A percentile compares a stretch with the other conserved stretches of the same genome.
phyloP scores from a whole-genome alignment of 2,329 filamentous ascomycete species.

The Helminthosporium solani region DNA sequence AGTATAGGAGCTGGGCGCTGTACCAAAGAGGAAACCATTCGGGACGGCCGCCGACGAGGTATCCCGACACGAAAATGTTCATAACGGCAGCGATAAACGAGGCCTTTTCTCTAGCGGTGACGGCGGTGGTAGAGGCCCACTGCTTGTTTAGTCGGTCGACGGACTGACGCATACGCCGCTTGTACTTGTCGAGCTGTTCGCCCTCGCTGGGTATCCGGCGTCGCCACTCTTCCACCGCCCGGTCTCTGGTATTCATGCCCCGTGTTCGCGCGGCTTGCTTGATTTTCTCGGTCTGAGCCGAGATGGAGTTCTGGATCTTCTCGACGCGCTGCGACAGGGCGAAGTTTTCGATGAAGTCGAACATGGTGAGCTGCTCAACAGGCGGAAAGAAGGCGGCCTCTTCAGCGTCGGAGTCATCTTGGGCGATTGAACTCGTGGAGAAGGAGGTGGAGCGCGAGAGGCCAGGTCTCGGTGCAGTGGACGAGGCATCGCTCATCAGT shows the following conservation, averaged over 20 bases:
- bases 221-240: constrained; percentile 90
- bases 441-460: constrained; percentile 78
- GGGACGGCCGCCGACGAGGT: constrained; percentile 82
- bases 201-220: constrained; percentile 82
- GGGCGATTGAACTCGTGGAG: constrained; percentile 80
- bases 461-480: constrained; percentile 50
- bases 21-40: constrained; percentile 94
- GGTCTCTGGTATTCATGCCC: constrained; percentile 77
- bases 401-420: constrained; percentile 83
- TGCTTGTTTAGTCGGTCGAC: constrained; percentile 83
- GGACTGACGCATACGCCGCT: constrained; percentile 78
- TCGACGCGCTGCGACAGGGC: constrained; percentile 87
- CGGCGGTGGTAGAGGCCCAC: constrained; percentile 87
- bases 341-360: constrained; percentile 92
- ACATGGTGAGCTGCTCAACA: constrained; percentile 83
- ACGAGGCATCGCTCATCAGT: constrained; percentile 44
- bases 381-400: constrained; percentile 64
- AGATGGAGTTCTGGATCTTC: constrained; percentile 80
- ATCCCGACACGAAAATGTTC: constrained; percentile 96
- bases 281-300: constrained; percentile 81
- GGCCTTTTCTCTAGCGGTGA: constrained; percentile 88
- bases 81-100: constrained; percentile 95
- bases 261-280: constrained; percentile 77
- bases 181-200: constrained; percentile 89
- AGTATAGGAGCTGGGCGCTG: constrained; percentile 81